Evolutionary conservation across 345 rosid genomes (phyloP).

Genomic region (Pelargonium nanum): DNA sequence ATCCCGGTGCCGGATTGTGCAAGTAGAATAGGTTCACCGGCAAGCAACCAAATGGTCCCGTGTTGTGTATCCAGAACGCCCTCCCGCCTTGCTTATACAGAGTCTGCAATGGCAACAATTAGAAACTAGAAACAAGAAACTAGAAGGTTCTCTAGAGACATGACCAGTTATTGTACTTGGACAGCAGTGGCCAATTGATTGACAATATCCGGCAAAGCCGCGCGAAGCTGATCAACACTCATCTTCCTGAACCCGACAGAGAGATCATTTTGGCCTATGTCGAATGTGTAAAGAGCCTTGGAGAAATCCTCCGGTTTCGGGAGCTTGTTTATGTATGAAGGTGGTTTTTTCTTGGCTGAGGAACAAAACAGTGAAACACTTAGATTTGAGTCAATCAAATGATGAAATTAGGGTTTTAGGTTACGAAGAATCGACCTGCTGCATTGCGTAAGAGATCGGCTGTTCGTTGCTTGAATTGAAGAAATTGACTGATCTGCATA

Average conservation of each 20-base stretch:
- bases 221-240: slow-evolving; percentile 60
- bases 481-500: slow-evolving; percentile 76
- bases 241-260: slow-evolving; percentile 68
- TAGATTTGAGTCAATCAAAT: too few relatives aligned
- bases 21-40: slow-evolving; percentile 62
- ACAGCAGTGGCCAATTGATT: slow-evolving; percentile 77
- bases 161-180: slow-evolving; percentile 40
- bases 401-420: too few relatives aligned
- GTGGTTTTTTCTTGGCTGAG: slow-evolving; percentile 38
- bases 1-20: slow-evolving; percentile 50
- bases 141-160: too few relatives aligned
- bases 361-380: too few relatives aligned
- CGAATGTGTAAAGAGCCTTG: slow-evolving; percentile 78
- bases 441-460: slow-evolving; percentile 35
- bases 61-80: slow-evolving; percentile 76
- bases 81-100: slow-evolving; percentile 47
- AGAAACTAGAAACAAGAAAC: background rate
- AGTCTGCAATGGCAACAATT: slow-evolving; percentile 18
- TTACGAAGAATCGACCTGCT: slow-evolving; percentile 35
- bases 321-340: slow-evolving; percentile 44
- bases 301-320: slow-evolving; percentile 69
- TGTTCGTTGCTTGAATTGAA: slow-evolving; percentile 60
- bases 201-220: slow-evolving; percentile 57
- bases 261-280: slow-evolving; percentile 93
- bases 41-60: slow-evolving; percentile 85